Base-by-base conservation (phyloP, 2,329 filamentous ascomycete genomes). In the Paecilomyces dactylethromorphus region DNA sequence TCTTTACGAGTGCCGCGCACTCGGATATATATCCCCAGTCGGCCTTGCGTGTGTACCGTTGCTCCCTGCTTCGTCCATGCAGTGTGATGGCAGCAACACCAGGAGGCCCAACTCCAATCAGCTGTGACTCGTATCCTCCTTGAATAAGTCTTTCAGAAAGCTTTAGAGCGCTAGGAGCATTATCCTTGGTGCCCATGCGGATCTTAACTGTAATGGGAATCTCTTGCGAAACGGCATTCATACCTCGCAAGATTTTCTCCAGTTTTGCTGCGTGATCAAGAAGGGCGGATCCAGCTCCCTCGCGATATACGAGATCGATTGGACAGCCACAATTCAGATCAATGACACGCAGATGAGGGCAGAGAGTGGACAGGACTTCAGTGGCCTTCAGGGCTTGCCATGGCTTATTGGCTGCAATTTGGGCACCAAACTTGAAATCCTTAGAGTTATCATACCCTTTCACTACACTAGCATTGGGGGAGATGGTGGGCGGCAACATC, bases 311-410 rank as follows among this genome's bases (percentile, higher is more conserved):
- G 66, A 97, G 85, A 71, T 99, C 94, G 70, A 99, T 97, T 3
- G 94, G 94, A 70, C 94, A 99, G 52, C 94, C 94, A 68, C 93
- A 97, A 79, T 99, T 99, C 65, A 99, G 81, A 69, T 99, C 94
- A 64, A 99, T 90, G 45, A 96, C 86, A 35, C 94, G 90, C 21
- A 99, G 82, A 67, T 91, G 85, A 2, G 94, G 92, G 59, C 92
- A 87, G 63, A 89, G 85, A 31, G 83, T 82, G 4, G 88, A 87
- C 53, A 99, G 78, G 3, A 89, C 84, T 72, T 97, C 92, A 0
- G 93, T 90, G 0, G 91, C 87, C 78, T 96, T 97, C 71, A 93
- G 83, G 2, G 90, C 93, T 58, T 92, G 82, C 89, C 91, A 96
- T 13, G 92, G 91, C 72, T 95, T 94, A 76, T 91, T 95, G 33